phyloP scores from a whole-genome alignment of 176 grass and related monocot species.

The Paspalum vaginatum region DNA sequence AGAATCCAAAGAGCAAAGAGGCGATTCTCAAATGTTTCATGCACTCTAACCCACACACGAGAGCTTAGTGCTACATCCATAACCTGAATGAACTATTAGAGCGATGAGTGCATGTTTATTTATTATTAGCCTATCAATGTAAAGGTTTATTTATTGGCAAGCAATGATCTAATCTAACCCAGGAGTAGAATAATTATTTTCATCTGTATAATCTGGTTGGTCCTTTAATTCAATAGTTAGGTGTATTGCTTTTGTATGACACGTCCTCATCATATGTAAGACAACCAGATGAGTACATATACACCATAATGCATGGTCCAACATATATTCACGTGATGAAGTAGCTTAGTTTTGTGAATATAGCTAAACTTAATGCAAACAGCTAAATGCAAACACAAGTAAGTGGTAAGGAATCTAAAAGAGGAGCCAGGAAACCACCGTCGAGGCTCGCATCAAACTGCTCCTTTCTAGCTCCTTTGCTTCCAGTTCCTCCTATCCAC shows the following conservation, averaged over 20 bases:
- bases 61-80: too few relatives aligned
- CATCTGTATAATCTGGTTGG: background rate
- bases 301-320: background rate
- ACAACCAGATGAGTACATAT: background rate
- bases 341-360: background rate
- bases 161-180: too few relatives aligned
- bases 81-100: too few relatives aligned
- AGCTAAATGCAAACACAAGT: background rate
- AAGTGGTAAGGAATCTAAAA: background rate
- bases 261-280: background rate
- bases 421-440: background rate
- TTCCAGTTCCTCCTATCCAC: background rate
- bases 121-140: too few relatives aligned
- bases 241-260: background rate
- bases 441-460: background rate
- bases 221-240: background rate
- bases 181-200: background rate
- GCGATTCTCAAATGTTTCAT: too few relatives aligned
- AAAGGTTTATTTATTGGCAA: background rate
- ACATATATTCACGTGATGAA: background rate
- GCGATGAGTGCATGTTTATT: too few relatives aligned
- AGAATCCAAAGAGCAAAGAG: too few relatives aligned
- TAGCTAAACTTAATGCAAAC: background rate
- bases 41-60: too few relatives aligned
- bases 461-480: background rate